Conservation (phyloP, 2,329 filamentous ascomycete species). For the Magnaporthiopsis poae region DNA sequence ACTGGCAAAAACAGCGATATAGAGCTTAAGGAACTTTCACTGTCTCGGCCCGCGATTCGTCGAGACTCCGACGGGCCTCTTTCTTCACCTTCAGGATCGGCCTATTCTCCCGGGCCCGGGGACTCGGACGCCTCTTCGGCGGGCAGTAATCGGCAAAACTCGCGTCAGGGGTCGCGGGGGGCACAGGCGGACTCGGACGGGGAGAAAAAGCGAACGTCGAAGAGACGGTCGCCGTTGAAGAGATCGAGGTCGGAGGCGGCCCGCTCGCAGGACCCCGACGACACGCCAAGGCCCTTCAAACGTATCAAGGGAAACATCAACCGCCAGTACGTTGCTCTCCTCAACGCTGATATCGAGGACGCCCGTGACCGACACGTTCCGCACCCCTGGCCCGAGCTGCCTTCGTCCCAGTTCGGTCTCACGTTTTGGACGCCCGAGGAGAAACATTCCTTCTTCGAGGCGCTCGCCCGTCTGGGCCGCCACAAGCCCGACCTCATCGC, state of each 20-base stretch:
- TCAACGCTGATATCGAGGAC: conserved; percentile 51
- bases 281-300: conserved; percentile 29
- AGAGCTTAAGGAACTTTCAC: not conserved
- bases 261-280: not conserved
- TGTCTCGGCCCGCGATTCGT: not conserved
- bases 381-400: conserved; percentile 22
- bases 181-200: not conserved
- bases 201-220: not conserved
- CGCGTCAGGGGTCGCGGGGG: not conserved
- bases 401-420: conserved; percentile 54
- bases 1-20: not conserved
- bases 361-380: conserved; percentile 29
- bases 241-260: conserved; percentile 2
- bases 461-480: conserved; percentile 53
- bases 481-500: conserved; percentile 55
- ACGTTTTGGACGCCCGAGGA: conserved; percentile 62
- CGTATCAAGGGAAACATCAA: conserved; percentile 34
- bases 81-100: conserved; percentile 3
- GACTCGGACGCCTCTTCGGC: not conserved
- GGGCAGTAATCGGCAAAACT: not conserved
- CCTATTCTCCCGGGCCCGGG: not conserved
- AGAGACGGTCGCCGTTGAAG: conserved; percentile 2
- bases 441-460: conserved; percentile 60
- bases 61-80: not conserved
- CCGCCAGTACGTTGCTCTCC: conserved; percentile 36